Percentiles rank a stretch among this genome's conserved stretches.
These are phyloP conservation scores for Silybum marianum DNA, from an alignment of 129 eudicot genomes.

Conservation along the genomic window DNA sequence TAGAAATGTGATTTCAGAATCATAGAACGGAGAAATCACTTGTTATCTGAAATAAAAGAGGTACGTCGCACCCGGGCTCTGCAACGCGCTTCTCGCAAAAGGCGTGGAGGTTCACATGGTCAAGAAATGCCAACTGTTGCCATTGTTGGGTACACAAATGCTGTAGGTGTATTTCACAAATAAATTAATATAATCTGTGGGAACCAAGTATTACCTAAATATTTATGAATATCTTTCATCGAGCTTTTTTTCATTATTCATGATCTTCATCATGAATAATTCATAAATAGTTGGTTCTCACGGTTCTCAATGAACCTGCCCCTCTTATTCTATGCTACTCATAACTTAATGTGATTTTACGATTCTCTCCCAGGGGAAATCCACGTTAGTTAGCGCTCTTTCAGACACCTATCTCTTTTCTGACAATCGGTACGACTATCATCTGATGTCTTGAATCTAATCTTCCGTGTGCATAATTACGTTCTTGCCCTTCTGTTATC, in stretches of 20 bases:
- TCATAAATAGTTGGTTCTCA: neutral
- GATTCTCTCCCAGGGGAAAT: constrained; percentile 68
- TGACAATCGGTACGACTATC: constrained; percentile 74
- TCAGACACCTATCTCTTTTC: constrained; percentile 75
- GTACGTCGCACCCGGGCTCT: constrained; percentile 96
- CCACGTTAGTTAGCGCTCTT: constrained; percentile 85
- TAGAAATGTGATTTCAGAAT: constrained; percentile 52
- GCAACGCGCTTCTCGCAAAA: constrained; percentile 91
- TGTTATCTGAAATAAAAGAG: constrained; percentile 77
- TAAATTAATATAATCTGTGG: neutral
- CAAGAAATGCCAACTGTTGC: constrained; percentile 86
- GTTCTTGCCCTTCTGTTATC: neutral
- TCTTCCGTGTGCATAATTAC: neutral
- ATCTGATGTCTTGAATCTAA: neutral
- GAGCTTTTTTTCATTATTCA: neutral
- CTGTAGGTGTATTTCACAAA: constrained; percentile 50
- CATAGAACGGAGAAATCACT: constrained; percentile 69
- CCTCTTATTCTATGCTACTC: neutral
- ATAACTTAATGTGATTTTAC: constrained; percentile 3
- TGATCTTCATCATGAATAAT: too few relatives aligned
- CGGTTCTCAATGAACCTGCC: neutral
- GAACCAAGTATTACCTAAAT: neutral
- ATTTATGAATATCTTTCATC: neutral
- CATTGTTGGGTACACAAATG: constrained; percentile 98
- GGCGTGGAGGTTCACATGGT: constrained; percentile 62